Evolutionary conservation across 140 eudicot species (phyloP), one percentile per base, ranked within the genome.

Genomic region (Cichorium intybus): DNA sequence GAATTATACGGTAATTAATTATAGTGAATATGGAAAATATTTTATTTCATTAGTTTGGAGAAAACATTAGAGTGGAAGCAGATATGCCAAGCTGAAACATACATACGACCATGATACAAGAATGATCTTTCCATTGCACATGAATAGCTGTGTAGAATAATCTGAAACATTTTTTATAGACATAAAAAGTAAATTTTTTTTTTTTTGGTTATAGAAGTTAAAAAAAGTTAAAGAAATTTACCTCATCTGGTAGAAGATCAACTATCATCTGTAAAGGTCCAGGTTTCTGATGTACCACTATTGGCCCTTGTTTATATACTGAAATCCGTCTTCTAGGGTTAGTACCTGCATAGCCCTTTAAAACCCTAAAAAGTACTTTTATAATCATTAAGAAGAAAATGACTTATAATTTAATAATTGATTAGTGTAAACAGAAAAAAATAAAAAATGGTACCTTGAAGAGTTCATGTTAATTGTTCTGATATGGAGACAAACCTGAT

Each of bases 261-360:
- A 90, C 87, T 60, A 90, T 87, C 49, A 78, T 87, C 76, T 90
- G 97, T 72, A 90, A 79, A 62, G 97, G 94, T 60, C 97, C 96
- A 28, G 97, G 90, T 76, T 87, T 90, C 80, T 87, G 97, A 78
- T 87, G 86, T 56, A 90, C 97, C 68, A 87, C 88, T 5, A 85
- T 84, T 24, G 88, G 90, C 15, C 79, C 97, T 71, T 68, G 95
- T 76, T 77, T 71, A 64, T 87, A 78, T 52, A 31, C 24, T 57
- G 82, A 53, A 46, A 71, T 22, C 72, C 90, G 82, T 70, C 90
- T 80, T 62, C 94, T 80, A 35, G 80, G 68, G 39, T 84, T 82
- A 33, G 90, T 82, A 75, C 94, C 96, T 73, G 90, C 85, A 76
- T 77, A 90, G 57, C 81, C 95, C 72, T 77, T 90, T 85, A 82